Evolutionary conservation across 371 early-diverging fungal species (phyloP), one percentile per base, ranked within the genome.

Genomic region (Polyrhizophydium stewartii): DNA sequence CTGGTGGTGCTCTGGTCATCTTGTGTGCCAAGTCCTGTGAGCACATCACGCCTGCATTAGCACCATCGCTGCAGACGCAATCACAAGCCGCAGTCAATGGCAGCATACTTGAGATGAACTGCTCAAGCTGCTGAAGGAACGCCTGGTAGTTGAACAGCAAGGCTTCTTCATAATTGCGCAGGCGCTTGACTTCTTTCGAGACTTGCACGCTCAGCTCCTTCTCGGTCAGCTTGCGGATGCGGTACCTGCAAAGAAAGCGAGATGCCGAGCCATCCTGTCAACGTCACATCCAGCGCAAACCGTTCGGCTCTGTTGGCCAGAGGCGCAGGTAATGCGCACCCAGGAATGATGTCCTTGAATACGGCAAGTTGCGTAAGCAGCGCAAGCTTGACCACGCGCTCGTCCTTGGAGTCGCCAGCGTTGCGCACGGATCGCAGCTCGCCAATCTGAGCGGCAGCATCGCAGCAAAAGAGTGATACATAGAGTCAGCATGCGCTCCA

Each of bases 331-430:
- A 41, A 41, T 33, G 45, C 40, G 43, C 46, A 79, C 76, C 91
- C 95, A 0, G 97, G 97, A 45, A 95, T 82, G 67, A 97, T 92
- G 72, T 97, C 97, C 62, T 89, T 85, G 77, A 87, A 95, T 0
- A 97, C 89, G 62, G 93, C 91, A 37, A 94, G 75, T 67, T 91
- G 92, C 5, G 94, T 89, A 47, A 96, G 72, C 37, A 93, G 72
- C 0, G 88, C 89, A 43, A 94, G 65, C 58, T 90, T 69, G 35
- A 59, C 59, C 30, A 75, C 59, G 25, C 60, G 46, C 2, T 52
- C 28, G 47, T 76, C 76, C 2, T 74, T 71, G 53, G 87, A 85
- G 25, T 73, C 71, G 24, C 82, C 74, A 60, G 90, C 80, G 0
- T 74, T 53, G 40, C 87, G 82, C 52, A 93, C 71, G 19, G 64